A percentile compares a stretch with the other conserved stretches of the same genome.
Conservation (phyloP, 2,329 filamentous ascomycete genomes). For the Canariomyces notabilis region DNA sequence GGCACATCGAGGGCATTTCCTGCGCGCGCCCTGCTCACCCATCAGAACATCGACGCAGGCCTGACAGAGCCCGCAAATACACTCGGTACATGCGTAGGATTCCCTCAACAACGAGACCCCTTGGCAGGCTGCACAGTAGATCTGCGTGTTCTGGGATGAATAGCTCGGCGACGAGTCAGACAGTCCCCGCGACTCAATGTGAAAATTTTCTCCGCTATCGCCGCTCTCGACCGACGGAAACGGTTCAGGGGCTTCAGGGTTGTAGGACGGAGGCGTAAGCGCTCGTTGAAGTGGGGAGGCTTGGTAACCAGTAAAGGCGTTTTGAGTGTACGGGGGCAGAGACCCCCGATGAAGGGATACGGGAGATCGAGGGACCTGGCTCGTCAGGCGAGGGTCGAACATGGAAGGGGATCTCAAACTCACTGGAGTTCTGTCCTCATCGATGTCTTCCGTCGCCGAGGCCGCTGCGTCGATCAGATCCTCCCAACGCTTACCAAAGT, state of each 20-base stretch:
- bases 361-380: slow-evolving; percentile 59
- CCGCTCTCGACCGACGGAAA: slow-evolving; percentile 86
- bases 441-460: slow-evolving; percentile 84
- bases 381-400: slow-evolving; percentile 41
- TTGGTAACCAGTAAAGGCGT: slow-evolving; percentile 61
- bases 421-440: slow-evolving; percentile 87
- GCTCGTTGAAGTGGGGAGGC: slow-evolving; percentile 88
- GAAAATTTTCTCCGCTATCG: slow-evolving; percentile 66
- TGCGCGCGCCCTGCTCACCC: slow-evolving; percentile 67
- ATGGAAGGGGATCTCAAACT: slow-evolving; percentile 38
- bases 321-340: slow-evolving; percentile 56
- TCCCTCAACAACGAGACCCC: slow-evolving; percentile 71
- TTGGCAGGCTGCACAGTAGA: slow-evolving; percentile 87
- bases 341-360: slow-evolving; percentile 59
- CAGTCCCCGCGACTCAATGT: slow-evolving; percentile 61
- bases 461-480: slow-evolving; percentile 91
- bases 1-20: slow-evolving; percentile 74
- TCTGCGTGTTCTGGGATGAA: slow-evolving; percentile 72
- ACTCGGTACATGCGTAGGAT: slow-evolving; percentile 92
- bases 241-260: slow-evolving; percentile 64
- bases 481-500: slow-evolving; percentile 89
- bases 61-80: slow-evolving; percentile 87
- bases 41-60: slow-evolving; percentile 80
- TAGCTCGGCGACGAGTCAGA: slow-evolving; percentile 69
- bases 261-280: slow-evolving; percentile 74